Base-by-base conservation (phyloP, 148 eudicot genomes). In the Amaranthus cruentus region DNA sequence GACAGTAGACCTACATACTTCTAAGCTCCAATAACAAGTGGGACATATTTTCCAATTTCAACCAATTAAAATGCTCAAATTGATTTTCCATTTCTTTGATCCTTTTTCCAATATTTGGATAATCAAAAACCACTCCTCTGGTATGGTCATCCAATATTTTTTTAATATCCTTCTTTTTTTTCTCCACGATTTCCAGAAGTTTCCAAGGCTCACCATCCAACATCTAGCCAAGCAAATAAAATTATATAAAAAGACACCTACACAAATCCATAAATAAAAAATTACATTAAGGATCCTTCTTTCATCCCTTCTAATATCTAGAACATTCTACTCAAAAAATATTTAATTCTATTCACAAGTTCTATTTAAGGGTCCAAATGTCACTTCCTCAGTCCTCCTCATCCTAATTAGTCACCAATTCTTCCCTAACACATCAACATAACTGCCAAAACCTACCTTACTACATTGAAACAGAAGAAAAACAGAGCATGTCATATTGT, bases 141-240 rank as follows among this genome's bases (percentile, higher is more conserved):
- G 48, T 47, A 73, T 62, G 76, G 62, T 64, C 61, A 73, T 2
- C 62, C 6, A 3, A 42, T 64, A 5, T 2, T 9, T 43, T 14
- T 6, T 56, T 11, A 3, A 56, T 56, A 67, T 13, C n/a, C 50
- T 59, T 8, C 14, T 15, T 52, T 54, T 47, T 68, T 50, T 55
- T 28, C 64, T 12, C 61, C 69, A 69, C 52, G 73, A 69, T 15
- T 76, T 84, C 87, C 84, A 79, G 87, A 81, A 84, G 72, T 77
- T 84, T 81, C 87, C 66, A 70, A 74, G 44, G 50, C 51, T 9
- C 62, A 4, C 11, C 55, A 6, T 68, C 58, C 74, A 60, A 38
- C 28, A 15, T 44, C 54, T 14, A 54, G 0, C 63, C 9, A 15
- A 68, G 13, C 68, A 50, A 69, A 52, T 61, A 43, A 73, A 28